Evolutionary conservation across 345 rosid genomes (phyloP), one percentile per base, ranked within the genome.

Genomic region (Camelina laxa): DNA sequence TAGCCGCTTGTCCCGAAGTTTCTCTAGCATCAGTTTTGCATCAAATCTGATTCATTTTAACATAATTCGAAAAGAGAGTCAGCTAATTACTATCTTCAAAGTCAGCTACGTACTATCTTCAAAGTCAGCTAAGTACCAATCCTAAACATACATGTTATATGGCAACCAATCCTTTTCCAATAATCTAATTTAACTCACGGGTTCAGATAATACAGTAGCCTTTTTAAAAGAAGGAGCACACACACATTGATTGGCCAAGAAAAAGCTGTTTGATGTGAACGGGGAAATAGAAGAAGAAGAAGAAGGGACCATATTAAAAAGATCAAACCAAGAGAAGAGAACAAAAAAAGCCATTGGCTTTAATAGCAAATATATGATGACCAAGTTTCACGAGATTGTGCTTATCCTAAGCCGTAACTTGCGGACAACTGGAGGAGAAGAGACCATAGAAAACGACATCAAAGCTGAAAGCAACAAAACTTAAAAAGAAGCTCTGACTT

Each of bases 11-110:
- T 90, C 80, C 38, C 85, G 82, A 31, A 92, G 76, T 57, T 82
- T 87, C 75, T 90, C 89, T 59, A 92, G 74, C 96, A 90, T 87
- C 70, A 75, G 16, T 60, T 73, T 81, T 20, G 93, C 93, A 79
- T 88, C 84, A 69, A 95, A 95, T 67, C 97, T 95, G 83, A 59
- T 76, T 45, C 70, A 62, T 42, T 61, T 48, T 14, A 0, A 39
- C 60, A 61, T 68, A 7, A 36, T 20, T 13, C 31, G n/a, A 59
- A 49, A 8, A 44, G 13, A 22, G 9, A 39, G 11, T 27, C 36
- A 66, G 55, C 56, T 47, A 48, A 65, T 58, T 33, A 47, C 2
- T 12, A 8, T 21, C 44, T 57, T 3, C 42, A 56, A 35, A 22
- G n/a, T n/a, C n/a, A n/a, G n/a, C n/a, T n/a, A n/a, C n/a, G n/a